A percentile compares a stretch with the other conserved stretches of the same genome.
Conservation (phyloP, 805 yeast genomes). For the Scheffersomyces amazonensis region DNA sequence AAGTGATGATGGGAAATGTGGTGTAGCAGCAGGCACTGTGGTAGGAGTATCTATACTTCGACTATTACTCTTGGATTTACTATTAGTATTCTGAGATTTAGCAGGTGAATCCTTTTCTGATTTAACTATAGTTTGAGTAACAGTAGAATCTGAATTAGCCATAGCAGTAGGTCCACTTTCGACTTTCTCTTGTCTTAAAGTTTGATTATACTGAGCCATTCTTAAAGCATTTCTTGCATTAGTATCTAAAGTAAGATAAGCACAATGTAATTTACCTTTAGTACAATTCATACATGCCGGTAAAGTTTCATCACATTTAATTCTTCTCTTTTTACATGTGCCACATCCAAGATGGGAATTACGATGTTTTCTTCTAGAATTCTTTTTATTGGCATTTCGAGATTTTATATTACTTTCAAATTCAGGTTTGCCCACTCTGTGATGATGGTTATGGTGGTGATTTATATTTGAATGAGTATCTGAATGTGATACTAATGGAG, state of each 20-base stretch:
- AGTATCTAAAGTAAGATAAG: constrained; percentile 44
- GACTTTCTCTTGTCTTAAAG: constrained; percentile 21
- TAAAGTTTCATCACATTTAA: constrained; percentile 49
- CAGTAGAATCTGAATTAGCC: not conserved
- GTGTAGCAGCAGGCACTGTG: not conserved
- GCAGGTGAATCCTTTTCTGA: too few species aligned
- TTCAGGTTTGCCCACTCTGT: too few species aligned
- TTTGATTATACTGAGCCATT: constrained; percentile 48
- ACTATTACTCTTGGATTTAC: not conserved
- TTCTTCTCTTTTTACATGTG: constrained; percentile 51
- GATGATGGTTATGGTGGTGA: too few species aligned
- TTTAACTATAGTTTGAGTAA: too few species aligned
- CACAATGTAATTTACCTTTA: constrained; percentile 45
- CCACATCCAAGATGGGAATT: constrained; percentile 77
- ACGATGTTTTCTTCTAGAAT: constrained; percentile 57
- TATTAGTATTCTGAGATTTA: too few species aligned
- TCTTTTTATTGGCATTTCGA: constrained; percentile 26
- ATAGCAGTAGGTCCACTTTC: constrained; percentile 8
- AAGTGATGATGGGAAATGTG: too few species aligned
- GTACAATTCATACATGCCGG: constrained; percentile 49
- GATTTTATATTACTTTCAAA: constrained; percentile 5
- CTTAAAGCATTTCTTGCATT: constrained; percentile 48
- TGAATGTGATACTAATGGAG: too few species aligned
- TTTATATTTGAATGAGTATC: too few species aligned
- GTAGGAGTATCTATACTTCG: not conserved